Evolutionary conservation across 805 yeast species (phyloP).

Genomic region (Saccharomycopsis sp.): DNA sequence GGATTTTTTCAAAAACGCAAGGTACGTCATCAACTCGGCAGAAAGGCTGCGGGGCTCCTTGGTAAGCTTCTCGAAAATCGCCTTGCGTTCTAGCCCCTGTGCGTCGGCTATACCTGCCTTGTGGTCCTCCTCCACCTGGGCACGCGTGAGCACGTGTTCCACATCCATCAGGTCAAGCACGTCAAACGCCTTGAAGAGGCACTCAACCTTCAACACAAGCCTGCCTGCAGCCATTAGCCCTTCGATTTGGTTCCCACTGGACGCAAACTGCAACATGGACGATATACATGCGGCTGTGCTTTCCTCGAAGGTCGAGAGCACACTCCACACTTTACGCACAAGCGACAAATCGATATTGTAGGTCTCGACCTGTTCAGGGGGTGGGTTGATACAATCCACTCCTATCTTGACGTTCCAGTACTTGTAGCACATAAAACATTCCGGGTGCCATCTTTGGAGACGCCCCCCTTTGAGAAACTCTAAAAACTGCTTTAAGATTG

Average conservation of each 20-base stretch:
- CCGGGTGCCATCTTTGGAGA: constrained; percentile 98
- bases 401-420: constrained; percentile 88
- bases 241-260: constrained; percentile 58
- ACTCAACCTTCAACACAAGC: constrained; percentile 65
- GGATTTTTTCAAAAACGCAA: constrained; percentile 69
- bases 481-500: constrained; percentile 90
- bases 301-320: constrained; percentile 84
- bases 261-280: constrained; percentile 81
- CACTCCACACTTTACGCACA: constrained; percentile 70
- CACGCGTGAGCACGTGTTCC: constrained; percentile 21
- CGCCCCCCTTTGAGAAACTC: constrained; percentile 87
- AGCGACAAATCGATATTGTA: constrained; percentile 51
- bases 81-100: neutral
- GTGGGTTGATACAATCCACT: constrained; percentile 49
- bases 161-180: constrained; percentile 30
- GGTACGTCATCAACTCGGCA: constrained; percentile 82
- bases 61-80: constrained; percentile 3
- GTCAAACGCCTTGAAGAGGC: constrained; percentile 73
- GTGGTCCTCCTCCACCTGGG: constrained; percentile 11
- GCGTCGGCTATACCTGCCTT: constrained; percentile 5
- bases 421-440: constrained; percentile 95
- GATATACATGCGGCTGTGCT: constrained; percentile 83
- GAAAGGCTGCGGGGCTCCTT: constrained; percentile 68
- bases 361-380: constrained; percentile 26
- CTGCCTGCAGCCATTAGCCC: constrained; percentile 67